Evolutionary conservation across 139 green algal species (phyloP).

Genomic region (Tetraselmis striata): DNA sequence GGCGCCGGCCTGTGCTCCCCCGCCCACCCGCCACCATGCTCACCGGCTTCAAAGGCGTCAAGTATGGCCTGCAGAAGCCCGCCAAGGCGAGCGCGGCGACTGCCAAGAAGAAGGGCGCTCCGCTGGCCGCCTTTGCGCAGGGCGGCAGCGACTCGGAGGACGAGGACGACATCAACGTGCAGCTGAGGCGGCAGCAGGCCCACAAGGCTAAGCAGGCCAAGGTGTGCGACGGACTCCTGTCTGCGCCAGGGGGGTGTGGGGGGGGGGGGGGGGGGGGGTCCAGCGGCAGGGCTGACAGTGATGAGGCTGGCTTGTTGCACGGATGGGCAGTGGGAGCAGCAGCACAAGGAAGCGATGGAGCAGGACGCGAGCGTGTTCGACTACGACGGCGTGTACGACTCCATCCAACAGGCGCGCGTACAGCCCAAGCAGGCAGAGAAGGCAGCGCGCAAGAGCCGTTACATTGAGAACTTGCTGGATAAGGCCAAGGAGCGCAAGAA

Average conservation of each 20-base stretch:
- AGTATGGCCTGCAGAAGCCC: constrained; percentile 64
- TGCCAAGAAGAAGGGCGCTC: constrained; percentile 12
- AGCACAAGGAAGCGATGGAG: constrained; percentile 73
- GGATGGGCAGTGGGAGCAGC: constrained; percentile 49
- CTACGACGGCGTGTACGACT: constrained; percentile 89
- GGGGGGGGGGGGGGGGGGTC: too few relatives aligned
- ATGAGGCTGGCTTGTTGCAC: too few relatives aligned
- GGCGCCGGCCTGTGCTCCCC: too few relatives aligned
- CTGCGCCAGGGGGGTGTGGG: too few relatives aligned
- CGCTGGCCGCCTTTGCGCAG: background rate
- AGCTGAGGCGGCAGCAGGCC: constrained; percentile 55
- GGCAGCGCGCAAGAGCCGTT: constrained; percentile 51
- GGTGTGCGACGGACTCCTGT: too few relatives aligned
- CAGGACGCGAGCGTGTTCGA: constrained; percentile 88
- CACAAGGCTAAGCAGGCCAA: constrained; percentile 52
- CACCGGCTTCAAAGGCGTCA: constrained; percentile 64
- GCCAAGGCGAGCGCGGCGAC: background rate
- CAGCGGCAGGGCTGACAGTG: too few relatives aligned
- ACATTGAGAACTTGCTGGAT: constrained; percentile 69
- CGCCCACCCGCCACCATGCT: constrained; percentile 30
- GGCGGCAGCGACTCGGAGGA: constrained; percentile 26
- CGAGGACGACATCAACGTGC: constrained; percentile 43
- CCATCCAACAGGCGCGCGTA: constrained; percentile 53
- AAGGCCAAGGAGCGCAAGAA: constrained; percentile 76
- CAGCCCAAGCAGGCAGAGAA: constrained; percentile 60